A percentile compares a stretch with the other conserved stretches of the same genome.
These are phyloP conservation scores for Microdochium paspali DNA, from an alignment of 2,329 filamentous ascomycete genomes.

Conservation along the genomic window DNA sequence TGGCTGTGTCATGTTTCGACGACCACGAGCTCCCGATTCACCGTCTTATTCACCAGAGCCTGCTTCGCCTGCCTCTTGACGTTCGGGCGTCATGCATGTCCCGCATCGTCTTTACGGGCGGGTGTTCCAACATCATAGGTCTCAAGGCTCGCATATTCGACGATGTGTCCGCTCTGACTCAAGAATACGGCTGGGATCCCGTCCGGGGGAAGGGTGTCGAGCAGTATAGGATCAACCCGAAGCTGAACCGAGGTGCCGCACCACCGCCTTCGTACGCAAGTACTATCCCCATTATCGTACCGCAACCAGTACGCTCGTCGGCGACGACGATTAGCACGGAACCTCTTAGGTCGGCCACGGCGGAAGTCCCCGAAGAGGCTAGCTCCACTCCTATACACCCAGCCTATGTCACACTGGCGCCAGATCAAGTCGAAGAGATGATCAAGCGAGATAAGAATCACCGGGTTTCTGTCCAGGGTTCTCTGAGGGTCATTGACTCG, in stretches of 20 bases:
- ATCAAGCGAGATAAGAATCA: slow-evolving; percentile 35
- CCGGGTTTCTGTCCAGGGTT: slow-evolving; percentile 38
- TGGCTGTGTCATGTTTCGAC: slow-evolving; percentile 54
- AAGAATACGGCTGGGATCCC: slow-evolving; percentile 65
- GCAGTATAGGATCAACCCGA: slow-evolving; percentile 35
- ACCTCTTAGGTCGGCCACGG: not conserved
- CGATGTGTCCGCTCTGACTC: slow-evolving; percentile 61
- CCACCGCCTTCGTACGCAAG: slow-evolving; percentile 13
- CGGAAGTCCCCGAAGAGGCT: not conserved
- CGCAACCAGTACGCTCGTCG: slow-evolving; percentile 7
- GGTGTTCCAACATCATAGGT: slow-evolving; percentile 69
- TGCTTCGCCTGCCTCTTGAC: slow-evolving; percentile 72
- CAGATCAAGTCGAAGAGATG: slow-evolving; percentile 49
- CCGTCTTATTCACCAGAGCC: slow-evolving; percentile 62
- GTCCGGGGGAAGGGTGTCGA: slow-evolving; percentile 62
- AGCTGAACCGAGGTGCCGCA: slow-evolving; percentile 23
- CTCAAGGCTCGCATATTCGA: slow-evolving; percentile 68
- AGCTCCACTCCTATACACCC: slow-evolving; percentile 23
- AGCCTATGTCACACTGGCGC: slow-evolving; percentile 34
- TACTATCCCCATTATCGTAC: slow-evolving; percentile 9
- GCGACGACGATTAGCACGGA: slow-evolving; percentile 2
- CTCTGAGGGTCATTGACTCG: slow-evolving; percentile 56
- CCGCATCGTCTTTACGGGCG: slow-evolving; percentile 78
- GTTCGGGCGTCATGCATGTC: slow-evolving; percentile 80
- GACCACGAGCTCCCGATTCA: slow-evolving; percentile 80